These are phyloP conservation scores for Crithidia brevicula DNA, from an alignment of 208 protist species.

Conservation along the genomic window DNA sequence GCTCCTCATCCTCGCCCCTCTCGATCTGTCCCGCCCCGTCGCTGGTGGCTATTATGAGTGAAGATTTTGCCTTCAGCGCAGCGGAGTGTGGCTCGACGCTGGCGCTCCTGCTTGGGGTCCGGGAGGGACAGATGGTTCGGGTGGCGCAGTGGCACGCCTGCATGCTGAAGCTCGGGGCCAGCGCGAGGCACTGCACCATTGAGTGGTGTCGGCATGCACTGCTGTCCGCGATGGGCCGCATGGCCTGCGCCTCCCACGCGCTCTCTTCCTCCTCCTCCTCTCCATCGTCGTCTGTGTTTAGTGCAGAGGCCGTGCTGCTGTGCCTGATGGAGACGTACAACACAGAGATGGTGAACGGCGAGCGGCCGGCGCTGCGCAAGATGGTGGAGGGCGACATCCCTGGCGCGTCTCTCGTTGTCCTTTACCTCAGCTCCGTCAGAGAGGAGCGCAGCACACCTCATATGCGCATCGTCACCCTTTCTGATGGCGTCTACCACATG, in stretches of 20 bases:
- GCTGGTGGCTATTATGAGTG: constrained; percentile 14
- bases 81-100: constrained; percentile 21
- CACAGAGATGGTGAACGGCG: constrained; percentile 69
- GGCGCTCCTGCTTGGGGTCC: constrained; percentile 13
- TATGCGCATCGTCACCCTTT: constrained; percentile 59
- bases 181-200: constrained; percentile 35
- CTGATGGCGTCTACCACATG: constrained; percentile 79
- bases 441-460: constrained; percentile 60
- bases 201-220: constrained; percentile 67
- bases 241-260: constrained; percentile 2
- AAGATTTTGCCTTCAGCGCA: constrained; percentile 24
- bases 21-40: constrained; percentile 10
- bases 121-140: constrained; percentile 9
- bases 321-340: constrained; percentile 76
- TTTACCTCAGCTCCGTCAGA: constrained; percentile 50
- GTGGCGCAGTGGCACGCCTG: constrained; percentile 42
- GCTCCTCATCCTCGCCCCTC: background rate
- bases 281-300: constrained; percentile 1
- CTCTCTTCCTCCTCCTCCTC: background rate
- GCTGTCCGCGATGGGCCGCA: constrained; percentile 44
- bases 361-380: constrained; percentile 65
- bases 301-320: constrained; percentile 39
- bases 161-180: constrained; percentile 56
- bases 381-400: constrained; percentile 75
- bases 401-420: constrained; percentile 55